Percentiles rank a stretch among this genome's conserved stretches.
Evolutionary conservation across 306 rosid species (phyloP).

Genomic region (Fragaria vesca): DNA sequence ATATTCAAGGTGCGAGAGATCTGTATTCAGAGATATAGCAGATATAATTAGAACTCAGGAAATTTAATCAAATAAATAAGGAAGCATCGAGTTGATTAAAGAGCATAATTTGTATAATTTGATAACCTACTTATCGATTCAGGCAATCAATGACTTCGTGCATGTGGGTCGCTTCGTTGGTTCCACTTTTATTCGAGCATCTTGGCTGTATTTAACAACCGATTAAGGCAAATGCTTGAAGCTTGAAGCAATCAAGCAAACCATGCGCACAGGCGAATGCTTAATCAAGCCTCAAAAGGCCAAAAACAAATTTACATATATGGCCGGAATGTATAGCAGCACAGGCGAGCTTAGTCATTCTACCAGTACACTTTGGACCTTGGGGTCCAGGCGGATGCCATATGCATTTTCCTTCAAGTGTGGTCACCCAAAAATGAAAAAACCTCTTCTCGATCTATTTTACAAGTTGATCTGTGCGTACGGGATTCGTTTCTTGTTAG

Average conservation of each 20-base stretch:
- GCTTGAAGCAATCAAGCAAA: neutral
- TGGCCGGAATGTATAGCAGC: too few relatives aligned
- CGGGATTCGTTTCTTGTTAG: too few relatives aligned
- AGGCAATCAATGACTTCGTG: conserved; percentile 6
- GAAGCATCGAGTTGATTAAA: neutral
- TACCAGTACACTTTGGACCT: too few relatives aligned
- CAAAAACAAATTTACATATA: too few relatives aligned
- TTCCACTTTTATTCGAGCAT: neutral
- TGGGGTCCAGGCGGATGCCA: too few relatives aligned
- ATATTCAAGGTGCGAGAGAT: neutral
- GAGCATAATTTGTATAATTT: too few relatives aligned
- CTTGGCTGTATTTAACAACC: conserved; percentile 9
- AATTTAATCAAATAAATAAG: neutral
- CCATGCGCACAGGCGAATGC: neutral
- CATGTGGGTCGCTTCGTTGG: neutral
- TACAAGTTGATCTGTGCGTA: too few relatives aligned
- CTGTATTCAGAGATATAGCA: neutral
- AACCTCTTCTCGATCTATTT: too few relatives aligned
- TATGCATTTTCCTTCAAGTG: too few relatives aligned
- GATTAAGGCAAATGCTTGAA: neutral
- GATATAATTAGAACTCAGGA: neutral
- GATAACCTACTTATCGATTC: neutral
- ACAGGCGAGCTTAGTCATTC: too few relatives aligned
- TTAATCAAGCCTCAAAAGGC: neutral
- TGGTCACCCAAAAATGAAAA: too few relatives aligned